Conservation (phyloP, 768 basidiomycete genomes). For the Strobilomyces confusus region DNA sequence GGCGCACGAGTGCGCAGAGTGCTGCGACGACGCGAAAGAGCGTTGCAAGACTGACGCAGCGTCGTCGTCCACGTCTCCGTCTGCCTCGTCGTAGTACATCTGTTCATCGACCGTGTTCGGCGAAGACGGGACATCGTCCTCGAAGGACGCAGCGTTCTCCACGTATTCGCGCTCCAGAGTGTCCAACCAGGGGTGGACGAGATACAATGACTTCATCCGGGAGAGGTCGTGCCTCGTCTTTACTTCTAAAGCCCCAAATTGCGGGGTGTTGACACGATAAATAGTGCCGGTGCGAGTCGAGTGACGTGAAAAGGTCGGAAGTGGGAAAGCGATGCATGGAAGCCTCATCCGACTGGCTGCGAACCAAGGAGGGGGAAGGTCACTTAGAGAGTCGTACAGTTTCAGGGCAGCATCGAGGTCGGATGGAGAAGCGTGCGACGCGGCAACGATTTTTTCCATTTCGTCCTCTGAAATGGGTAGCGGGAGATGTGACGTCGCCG, state of each 20-base stretch:
- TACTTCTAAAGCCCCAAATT: background rate
- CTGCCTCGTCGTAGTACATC: no score
- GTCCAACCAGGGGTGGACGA: background rate
- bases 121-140: background rate
- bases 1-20: background rate
- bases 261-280: background rate
- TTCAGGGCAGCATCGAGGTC: background rate
- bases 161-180: background rate
- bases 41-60: background rate
- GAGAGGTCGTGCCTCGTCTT: background rate
- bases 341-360: background rate
- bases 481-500: background rate
- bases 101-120: background rate
- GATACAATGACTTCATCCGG: background rate
- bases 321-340: background rate
- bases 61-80: background rate
- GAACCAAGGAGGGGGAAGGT: background rate
- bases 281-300: background rate
- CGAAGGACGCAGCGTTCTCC: background rate
- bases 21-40: background rate
- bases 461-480: background rate
- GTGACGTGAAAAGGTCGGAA: background rate
- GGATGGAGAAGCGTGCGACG: background rate
- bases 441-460: background rate
- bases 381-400: background rate